Percentiles rank a stretch among this genome's conserved stretches.
These are phyloP conservation scores for Vanilla planifolia DNA, from an alignment of 106 monocot genomes.

Conservation along the genomic window DNA sequence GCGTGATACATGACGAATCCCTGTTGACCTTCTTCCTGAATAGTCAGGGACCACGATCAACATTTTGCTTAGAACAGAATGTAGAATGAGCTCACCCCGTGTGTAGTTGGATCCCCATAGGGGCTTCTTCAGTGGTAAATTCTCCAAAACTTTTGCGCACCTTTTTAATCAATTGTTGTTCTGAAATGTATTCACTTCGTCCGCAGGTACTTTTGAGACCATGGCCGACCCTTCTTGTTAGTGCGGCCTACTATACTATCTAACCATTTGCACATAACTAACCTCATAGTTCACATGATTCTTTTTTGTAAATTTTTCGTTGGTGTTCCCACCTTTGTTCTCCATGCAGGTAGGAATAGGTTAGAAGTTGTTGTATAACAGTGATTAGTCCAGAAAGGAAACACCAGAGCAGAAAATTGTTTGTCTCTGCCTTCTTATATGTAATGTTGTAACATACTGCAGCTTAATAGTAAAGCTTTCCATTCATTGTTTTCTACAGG, in stretches of 20 bases:
- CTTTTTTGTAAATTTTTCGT: background rate
- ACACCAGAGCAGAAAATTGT: background rate
- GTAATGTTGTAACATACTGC: background rate
- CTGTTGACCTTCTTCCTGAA: background rate
- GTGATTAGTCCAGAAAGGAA: too few relatives aligned
- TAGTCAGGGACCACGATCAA: background rate
- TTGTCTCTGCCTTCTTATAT: background rate
- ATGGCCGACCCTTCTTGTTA: background rate
- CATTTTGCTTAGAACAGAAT: background rate
- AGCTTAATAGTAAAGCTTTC: background rate
- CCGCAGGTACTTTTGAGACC: constrained; percentile 2
- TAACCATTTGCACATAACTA: background rate
- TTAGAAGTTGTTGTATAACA: background rate
- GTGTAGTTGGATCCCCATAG: background rate
- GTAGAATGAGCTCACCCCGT: background rate
- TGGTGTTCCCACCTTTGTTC: background rate
- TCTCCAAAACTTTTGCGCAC: background rate
- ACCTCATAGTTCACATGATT: background rate
- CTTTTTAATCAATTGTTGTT: background rate
- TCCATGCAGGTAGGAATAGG: background rate
- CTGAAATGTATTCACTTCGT: background rate
- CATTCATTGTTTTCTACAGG: background rate
- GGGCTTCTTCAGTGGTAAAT: constrained; percentile 3
- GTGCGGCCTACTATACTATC: background rate
- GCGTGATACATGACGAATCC: constrained; percentile 1